These are phyloP conservation scores for Trichopus zeylanicus DNA, from an alignment of 116 monocot genomes.

Conservation along the genomic window DNA sequence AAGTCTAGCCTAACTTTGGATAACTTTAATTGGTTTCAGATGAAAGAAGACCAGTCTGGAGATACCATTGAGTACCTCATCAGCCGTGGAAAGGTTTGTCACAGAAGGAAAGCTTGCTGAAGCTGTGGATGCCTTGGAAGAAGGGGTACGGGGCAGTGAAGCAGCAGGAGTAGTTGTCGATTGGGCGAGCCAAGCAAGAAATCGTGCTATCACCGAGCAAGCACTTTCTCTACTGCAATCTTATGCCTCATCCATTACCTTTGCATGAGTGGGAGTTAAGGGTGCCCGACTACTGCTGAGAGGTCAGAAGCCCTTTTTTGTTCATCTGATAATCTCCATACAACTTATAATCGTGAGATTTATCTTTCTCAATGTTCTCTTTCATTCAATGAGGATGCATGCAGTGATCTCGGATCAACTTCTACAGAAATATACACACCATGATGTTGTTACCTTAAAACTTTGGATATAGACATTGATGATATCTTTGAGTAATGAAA, in stretches of 20 bases:
- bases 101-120: conserved; percentile 58
- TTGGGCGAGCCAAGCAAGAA: conserved; percentile 67
- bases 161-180: conserved; percentile 45
- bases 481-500: background rate
- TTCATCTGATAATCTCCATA: no score
- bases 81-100: conserved; percentile 61
- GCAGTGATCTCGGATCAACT: background rate
- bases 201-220: conserved; percentile 85
- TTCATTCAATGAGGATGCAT: background rate
- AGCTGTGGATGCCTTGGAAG: conserved; percentile 80
- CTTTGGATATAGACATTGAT: background rate
- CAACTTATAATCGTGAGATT: no score
- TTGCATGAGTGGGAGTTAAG: conserved; percentile 19
- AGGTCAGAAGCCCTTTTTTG: no score
- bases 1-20: background rate
- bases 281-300: no score
- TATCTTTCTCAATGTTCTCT: background rate
- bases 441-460: conserved; percentile 1
- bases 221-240: conserved; percentile 79
- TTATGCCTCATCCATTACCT: conserved; percentile 65
- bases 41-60: conserved; percentile 58
- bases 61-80: conserved; percentile 79
- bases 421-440: background rate
- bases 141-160: conserved; percentile 61
- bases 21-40: conserved; percentile 24